Conservation (phyloP, 2,329 filamentous ascomycete genomes). For the Alternaria sp. region DNA sequence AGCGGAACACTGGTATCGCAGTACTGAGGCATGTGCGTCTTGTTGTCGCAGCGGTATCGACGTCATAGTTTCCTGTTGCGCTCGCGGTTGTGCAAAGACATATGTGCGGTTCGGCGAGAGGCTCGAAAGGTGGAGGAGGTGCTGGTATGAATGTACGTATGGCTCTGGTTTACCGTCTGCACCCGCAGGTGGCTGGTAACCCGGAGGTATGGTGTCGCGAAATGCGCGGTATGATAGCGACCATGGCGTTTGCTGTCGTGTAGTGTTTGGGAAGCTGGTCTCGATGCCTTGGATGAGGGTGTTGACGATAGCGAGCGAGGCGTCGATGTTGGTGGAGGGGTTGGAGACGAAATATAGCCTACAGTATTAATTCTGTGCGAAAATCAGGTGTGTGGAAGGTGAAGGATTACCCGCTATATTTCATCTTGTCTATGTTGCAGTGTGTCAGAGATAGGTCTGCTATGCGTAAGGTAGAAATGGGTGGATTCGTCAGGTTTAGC, state of each 20-base stretch:
- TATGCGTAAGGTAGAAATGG: background rate
- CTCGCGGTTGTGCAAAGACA: constrained; percentile 29
- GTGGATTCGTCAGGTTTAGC: background rate
- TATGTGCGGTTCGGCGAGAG: constrained; percentile 29
- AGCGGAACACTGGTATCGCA: constrained; percentile 29
- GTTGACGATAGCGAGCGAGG: constrained; percentile 26
- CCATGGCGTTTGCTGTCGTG: constrained; percentile 31
- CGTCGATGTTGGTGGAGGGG: constrained; percentile 28
- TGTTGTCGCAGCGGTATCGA: constrained; percentile 33
- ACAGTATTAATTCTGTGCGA: background rate
- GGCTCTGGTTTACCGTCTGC: constrained; percentile 21
- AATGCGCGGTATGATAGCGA: constrained; percentile 42
- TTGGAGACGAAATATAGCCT: constrained; percentile 45
- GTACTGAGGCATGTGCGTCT: constrained; percentile 25
- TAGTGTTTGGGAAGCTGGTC: constrained; percentile 28
- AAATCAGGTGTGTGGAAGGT: background rate
- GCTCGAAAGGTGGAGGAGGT: constrained; percentile 36
- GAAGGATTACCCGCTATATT: constrained; percentile 23
- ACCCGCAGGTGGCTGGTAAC: constrained; percentile 11
- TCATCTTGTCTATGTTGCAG: constrained; percentile 15
- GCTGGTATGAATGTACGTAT: constrained; percentile 34
- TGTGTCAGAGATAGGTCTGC: background rate
- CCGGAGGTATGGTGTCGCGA: constrained; percentile 35
- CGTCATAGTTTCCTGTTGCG: constrained; percentile 19
- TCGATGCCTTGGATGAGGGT: constrained; percentile 38